Evolutionary conservation across 2,329 filamentous ascomycete genomes (phyloP).

Genomic region (Fusarium sp.): DNA sequence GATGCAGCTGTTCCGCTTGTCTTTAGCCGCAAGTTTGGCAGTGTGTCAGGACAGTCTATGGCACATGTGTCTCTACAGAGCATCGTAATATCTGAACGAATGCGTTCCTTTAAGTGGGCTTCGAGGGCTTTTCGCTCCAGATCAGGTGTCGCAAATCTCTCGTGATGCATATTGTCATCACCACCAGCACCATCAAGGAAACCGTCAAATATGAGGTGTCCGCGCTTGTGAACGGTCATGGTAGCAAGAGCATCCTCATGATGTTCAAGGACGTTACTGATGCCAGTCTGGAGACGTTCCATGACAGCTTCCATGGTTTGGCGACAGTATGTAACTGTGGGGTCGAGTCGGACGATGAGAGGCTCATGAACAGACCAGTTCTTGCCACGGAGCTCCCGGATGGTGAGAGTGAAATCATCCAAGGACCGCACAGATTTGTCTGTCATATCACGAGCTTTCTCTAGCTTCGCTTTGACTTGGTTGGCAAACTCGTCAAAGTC

Average conservation of each 20-base stretch:
- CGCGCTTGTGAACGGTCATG: slow-evolving; percentile 61
- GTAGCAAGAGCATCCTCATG: slow-evolving; percentile 56
- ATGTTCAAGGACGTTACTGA: slow-evolving; percentile 58
- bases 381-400: slow-evolving; percentile 57
- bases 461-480: slow-evolving; percentile 50
- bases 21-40: slow-evolving; percentile 42
- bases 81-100: slow-evolving; percentile 58
- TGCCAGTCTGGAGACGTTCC: slow-evolving; percentile 61
- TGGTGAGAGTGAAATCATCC: slow-evolving; percentile 59
- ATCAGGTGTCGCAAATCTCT: slow-evolving; percentile 46
- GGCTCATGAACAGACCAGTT: slow-evolving; percentile 59
- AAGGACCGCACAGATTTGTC: slow-evolving; percentile 53
- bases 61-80: slow-evolving; percentile 62
- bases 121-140: slow-evolving; percentile 52
- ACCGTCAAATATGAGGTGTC: slow-evolving; percentile 56
- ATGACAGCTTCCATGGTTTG: slow-evolving; percentile 59
- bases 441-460: slow-evolving; percentile 50
- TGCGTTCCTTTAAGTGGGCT: slow-evolving; percentile 54
- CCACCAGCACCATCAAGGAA: slow-evolving; percentile 46
- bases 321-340: slow-evolving; percentile 54
- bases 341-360: slow-evolving; percentile 54
- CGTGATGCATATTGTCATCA: slow-evolving; percentile 44
- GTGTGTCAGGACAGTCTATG: slow-evolving; percentile 47
- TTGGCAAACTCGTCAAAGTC: slow-evolving; percentile 58
- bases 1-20: slow-evolving; percentile 30